Evolutionary conservation across 2,329 filamentous ascomycete genomes (phyloP).

Genomic region (Neofusicoccum laricinum): DNA sequence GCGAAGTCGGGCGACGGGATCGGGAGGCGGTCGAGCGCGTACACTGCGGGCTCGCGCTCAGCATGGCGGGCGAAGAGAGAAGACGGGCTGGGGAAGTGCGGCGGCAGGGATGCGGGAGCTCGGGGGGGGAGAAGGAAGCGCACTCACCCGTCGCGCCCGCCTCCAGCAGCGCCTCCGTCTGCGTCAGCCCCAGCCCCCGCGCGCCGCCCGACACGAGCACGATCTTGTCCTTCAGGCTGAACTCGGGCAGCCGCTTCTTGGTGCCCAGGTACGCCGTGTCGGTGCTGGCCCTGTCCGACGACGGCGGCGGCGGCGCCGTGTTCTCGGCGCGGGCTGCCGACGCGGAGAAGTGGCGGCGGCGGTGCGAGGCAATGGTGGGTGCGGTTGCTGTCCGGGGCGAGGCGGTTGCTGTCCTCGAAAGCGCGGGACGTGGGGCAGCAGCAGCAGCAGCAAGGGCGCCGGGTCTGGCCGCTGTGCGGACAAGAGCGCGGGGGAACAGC

Average conservation of each 20-base stretch:
- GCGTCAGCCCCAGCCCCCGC: slow-evolving; percentile 68
- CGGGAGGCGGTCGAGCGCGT: slow-evolving; percentile 63
- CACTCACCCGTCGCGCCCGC: slow-evolving; percentile 64
- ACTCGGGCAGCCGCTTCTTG: slow-evolving; percentile 60
- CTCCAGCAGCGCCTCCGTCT: slow-evolving; percentile 71
- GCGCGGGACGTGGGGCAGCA: not conserved
- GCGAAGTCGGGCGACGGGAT: slow-evolving; percentile 62
- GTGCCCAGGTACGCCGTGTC: slow-evolving; percentile 18
- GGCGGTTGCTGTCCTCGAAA: not conserved
- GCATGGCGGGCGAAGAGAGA: too few species aligned
- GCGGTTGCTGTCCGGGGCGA: not conserved
- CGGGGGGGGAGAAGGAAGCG: not conserved
- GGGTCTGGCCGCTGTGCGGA: not conserved
- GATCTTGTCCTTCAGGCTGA: slow-evolving; percentile 69
- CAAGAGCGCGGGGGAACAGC: not conserved
- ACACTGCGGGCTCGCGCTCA: slow-evolving; percentile 51
- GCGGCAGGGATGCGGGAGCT: too few species aligned
- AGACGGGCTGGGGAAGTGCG: too few species aligned
- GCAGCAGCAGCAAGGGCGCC: too few species aligned
- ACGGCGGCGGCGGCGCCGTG: not conserved
- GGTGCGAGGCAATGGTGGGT: not conserved
- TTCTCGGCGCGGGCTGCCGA: not conserved
- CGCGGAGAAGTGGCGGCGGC: not conserved
- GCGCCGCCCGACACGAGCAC: slow-evolving; percentile 70
- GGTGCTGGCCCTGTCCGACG: not conserved